phyloP scores from a whole-genome alignment of 129 eudicot genomes.

The Helianthus annuus region HanXRQr2.0-SUNRISE NC_035449.2:56182905-56183404 shows the following conservation, averaged over 20 bases:
- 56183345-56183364: neutral
- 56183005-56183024: constrained; percentile 10
- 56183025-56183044: neutral
- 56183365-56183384: neutral
- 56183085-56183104: constrained; percentile 16
- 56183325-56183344: neutral
- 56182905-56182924: too few species aligned
- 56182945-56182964: constrained; percentile 28
- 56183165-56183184: neutral
- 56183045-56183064: neutral
- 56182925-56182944: too few species aligned
- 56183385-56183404: too few species aligned
- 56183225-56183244: neutral
- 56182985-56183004: neutral
- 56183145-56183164: neutral
- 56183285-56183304: neutral
- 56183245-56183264: neutral
- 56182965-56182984: constrained; percentile 10
- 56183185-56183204: neutral
- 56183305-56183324: neutral
- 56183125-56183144: constrained; percentile 5
- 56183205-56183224: constrained; percentile 12
- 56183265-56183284: neutral
- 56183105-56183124: constrained; percentile 8
- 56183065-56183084: constrained; percentile 8